Conservation (phyloP, 441 rosid species). For the Francoa sonchifolia region DNA sequence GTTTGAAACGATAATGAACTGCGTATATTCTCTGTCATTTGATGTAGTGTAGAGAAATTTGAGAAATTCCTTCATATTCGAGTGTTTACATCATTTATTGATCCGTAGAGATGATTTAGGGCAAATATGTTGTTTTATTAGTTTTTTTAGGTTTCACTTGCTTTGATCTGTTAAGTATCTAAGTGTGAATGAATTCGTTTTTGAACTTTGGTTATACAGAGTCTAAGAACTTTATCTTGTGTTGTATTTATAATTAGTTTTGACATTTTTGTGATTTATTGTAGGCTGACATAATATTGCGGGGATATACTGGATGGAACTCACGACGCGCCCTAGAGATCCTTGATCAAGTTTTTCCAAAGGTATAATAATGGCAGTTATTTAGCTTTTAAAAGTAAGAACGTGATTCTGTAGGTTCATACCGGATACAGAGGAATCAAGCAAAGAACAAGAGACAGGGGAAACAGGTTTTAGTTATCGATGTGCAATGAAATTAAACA, state of each 20-base stretch:
- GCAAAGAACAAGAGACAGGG: too few species aligned
- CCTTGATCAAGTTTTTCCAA: constrained; percentile 69
- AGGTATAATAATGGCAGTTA: constrained; percentile 31
- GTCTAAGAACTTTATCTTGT: background rate
- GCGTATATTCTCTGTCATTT: background rate
- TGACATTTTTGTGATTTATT: background rate
- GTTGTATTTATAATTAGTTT: background rate
- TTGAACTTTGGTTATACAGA: background rate
- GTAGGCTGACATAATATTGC: constrained; percentile 71
- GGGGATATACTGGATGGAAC: constrained; percentile 92
- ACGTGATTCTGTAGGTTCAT: too few species aligned
- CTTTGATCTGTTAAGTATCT: too few species aligned
- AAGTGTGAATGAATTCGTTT: background rate
- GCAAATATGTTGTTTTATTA: too few species aligned
- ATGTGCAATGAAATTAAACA: too few species aligned
- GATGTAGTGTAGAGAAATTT: background rate
- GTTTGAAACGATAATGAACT: background rate
- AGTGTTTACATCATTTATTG: too few species aligned
- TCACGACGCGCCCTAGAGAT: constrained; percentile 66
- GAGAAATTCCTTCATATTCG: too few species aligned
- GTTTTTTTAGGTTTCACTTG: too few species aligned
- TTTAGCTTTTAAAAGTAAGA: too few species aligned
- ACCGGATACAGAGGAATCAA: too few species aligned
- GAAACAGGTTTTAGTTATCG: too few species aligned
- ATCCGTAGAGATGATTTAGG: too few species aligned